phyloP scores from a whole-genome alignment of 2,329 filamentous ascomycete genomes.

The Torrubiellomyces zombiae region DNA sequence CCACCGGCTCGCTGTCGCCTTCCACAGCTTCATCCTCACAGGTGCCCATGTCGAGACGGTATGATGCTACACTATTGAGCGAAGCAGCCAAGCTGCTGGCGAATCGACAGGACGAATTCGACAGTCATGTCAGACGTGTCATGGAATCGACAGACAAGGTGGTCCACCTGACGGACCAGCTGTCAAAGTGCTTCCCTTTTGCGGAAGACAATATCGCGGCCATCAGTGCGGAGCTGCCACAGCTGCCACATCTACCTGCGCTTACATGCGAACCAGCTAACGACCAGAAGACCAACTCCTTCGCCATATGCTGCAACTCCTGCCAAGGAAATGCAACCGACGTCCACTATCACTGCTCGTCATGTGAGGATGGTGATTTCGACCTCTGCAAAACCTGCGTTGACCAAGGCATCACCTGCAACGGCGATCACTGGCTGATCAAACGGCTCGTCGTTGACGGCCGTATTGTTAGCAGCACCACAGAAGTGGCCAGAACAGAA shows the following conservation, averaged over 20 bases:
- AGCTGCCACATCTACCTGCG: not conserved
- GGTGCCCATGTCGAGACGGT: conserved; percentile 10
- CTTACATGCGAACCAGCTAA: conserved; percentile 2
- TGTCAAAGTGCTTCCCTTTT: conserved; percentile 2
- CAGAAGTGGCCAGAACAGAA: too few species aligned
- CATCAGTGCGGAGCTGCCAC: too few species aligned
- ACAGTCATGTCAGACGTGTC: conserved; percentile 11
- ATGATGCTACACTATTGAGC: conserved; percentile 10
- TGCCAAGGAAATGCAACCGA: conserved; percentile 67
- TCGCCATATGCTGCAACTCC: conserved; percentile 86
- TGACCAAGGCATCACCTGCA: conserved; percentile 59
- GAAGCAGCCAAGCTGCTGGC: conserved; percentile 12
- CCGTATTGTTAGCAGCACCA: conserved; percentile 67
- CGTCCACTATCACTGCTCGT: conserved; percentile 85
- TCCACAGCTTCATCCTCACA: conserved; percentile 5
- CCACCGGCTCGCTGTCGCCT: conserved; percentile 7
- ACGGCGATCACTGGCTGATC: conserved; percentile 79
- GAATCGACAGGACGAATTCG: conserved; percentile 10
- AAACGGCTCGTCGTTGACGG: conserved; percentile 73
- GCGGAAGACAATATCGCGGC: not conserved
- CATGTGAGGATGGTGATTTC: conserved; percentile 85
- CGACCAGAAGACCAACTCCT: conserved; percentile 21
- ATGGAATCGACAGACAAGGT: conserved; percentile 9
- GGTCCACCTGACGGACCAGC: conserved; percentile 2
- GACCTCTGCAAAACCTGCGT: conserved; percentile 79